Evolutionary conservation across 2,329 filamentous ascomycete species (phyloP), one percentile per base, ranked within the genome.

Genomic region (Ophiostoma tasmaniense): DNA sequence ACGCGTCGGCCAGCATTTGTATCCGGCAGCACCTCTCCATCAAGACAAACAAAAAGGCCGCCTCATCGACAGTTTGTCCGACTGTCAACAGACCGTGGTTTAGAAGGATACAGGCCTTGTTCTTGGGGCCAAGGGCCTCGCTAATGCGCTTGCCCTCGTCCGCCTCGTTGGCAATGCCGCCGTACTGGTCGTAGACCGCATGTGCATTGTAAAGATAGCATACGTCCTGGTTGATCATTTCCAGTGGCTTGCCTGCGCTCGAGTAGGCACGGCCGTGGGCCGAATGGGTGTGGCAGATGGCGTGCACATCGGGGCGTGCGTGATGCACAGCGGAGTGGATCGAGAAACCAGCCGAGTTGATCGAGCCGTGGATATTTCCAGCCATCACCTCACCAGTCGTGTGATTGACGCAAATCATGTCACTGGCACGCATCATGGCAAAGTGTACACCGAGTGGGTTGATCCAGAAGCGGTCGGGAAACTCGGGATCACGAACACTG

Each of bases 11-110:
- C 71, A 82, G 76, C 61, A 89, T 76, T 75, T 92, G 90, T 11
- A 89, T 81, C 67, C 87, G 82, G 73, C 90, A 92, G 11, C 84
- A 89, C 85, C 20, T 86, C 80, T 89, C 87, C 77, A 88, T 81
- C n/a, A 85, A 76, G 1, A 81, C 82, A 75, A 87, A 88, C 33
- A 88, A 75, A 73, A 84, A 88, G 0, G 85, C 85, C 0, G 87
- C 87, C 75, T 89, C 86, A 72, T 89, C 87, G 4, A 89, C 86
- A 0, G 86, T 89, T 2, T 74, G 73, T 2, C 87, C 87, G 0
- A 85, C 84, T 0, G 85, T 88, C 66, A 89, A 73, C 20, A 89
- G 75, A 0, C 87, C 87, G 74, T 89, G 87, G 73, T 89, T 89
- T 64, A 83, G 77, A 59, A 89, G 76, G 45, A 89, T 85, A 73